Percentiles rank a stretch among this genome's conserved stretches.
Evolutionary conservation across 2,329 filamentous ascomycete genomes (phyloP).

Genomic region (Phyllachora maydis): DNA sequence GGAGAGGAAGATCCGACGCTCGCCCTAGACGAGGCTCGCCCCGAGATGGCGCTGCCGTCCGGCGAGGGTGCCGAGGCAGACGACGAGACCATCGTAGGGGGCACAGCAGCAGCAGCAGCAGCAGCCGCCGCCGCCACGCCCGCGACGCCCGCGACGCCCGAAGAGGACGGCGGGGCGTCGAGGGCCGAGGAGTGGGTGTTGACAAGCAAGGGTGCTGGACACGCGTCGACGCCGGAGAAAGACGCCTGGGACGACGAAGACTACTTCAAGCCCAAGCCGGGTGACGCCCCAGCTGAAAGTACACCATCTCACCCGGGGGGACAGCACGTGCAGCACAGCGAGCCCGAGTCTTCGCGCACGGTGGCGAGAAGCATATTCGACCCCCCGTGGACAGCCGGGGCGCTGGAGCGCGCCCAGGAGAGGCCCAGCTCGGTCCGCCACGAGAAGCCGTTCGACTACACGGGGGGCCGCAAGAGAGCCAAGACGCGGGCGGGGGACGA

Average conservation of each 20-base stretch:
- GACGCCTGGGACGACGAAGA: neutral
- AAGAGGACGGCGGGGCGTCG: too few relatives aligned
- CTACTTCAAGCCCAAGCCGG: conserved; percentile 2
- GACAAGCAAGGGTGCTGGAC: too few relatives aligned
- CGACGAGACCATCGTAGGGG: too few relatives aligned
- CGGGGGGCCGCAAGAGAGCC: conserved; percentile 13
- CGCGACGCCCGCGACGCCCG: too few relatives aligned
- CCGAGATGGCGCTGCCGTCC: too few relatives aligned
- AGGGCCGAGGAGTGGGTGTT: too few relatives aligned
- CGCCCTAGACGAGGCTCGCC: too few relatives aligned
- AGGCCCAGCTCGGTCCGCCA: conserved; percentile 13
- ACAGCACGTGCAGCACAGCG: conserved; percentile 3
- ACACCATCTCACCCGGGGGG: conserved; percentile 9
- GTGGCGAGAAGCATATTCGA: neutral
- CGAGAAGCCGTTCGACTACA: conserved; percentile 15
- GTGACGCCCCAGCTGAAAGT: conserved; percentile 11
- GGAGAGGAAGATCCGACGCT: too few relatives aligned
- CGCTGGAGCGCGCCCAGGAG: conserved; percentile 8
- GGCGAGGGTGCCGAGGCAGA: too few relatives aligned
- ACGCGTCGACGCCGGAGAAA: neutral
- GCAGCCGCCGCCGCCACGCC: too few relatives aligned
- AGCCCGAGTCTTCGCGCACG: conserved; percentile 1
- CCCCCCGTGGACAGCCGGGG: neutral
- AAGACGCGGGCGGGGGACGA: conserved; percentile 10
- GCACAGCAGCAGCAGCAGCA: too few relatives aligned